Conservation (phyloP, 2,329 filamentous ascomycete species). For the Orbilia oligospora region DNA sequence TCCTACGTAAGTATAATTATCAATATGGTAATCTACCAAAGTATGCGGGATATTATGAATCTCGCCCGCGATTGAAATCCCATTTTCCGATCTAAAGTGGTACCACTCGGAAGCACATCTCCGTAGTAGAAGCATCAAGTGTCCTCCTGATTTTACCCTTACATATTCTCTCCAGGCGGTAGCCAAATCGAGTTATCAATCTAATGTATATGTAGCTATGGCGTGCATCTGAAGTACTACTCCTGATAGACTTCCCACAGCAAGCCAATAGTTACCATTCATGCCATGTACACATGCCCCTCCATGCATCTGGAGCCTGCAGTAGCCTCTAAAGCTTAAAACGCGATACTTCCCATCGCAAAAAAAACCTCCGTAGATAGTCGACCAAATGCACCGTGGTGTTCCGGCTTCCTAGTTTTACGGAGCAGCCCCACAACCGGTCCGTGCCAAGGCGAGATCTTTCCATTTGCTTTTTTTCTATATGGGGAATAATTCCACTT, state of each 20-base stretch:
- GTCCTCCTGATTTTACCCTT: not conserved
- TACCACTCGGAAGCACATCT: conserved; percentile 2
- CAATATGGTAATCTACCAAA: conserved; percentile 2
- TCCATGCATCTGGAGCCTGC: not conserved
- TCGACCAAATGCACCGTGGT: conserved; percentile 34
- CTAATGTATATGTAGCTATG: conserved; percentile 4
- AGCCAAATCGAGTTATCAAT: conserved; percentile 15
- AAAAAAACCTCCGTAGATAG: conserved; percentile 49
- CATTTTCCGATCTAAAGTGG: conserved; percentile 3
- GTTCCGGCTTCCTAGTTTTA: conserved; percentile 41
- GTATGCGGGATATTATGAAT: conserved; percentile 1
- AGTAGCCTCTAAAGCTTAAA: conserved; percentile 17
- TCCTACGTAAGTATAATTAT: not conserved
- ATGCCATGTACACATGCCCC: conserved; percentile 12
- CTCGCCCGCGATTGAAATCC: conserved; percentile 2
- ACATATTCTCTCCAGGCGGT: conserved; percentile 13
- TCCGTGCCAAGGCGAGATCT: conserved; percentile 36
- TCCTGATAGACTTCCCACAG: conserved; percentile 21
- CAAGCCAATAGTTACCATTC: conserved; percentile 14
- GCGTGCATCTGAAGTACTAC: conserved; percentile 1
- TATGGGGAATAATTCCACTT: not conserved
- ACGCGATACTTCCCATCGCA: conserved; percentile 2
- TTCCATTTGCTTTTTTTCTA: conserved; percentile 7
- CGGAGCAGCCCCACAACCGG: conserved; percentile 31
- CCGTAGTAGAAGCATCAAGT: not conserved